phyloP scores from a whole-genome alignment of 768 basidiomycete species.

The Flagelloscypha sp. region DNA sequence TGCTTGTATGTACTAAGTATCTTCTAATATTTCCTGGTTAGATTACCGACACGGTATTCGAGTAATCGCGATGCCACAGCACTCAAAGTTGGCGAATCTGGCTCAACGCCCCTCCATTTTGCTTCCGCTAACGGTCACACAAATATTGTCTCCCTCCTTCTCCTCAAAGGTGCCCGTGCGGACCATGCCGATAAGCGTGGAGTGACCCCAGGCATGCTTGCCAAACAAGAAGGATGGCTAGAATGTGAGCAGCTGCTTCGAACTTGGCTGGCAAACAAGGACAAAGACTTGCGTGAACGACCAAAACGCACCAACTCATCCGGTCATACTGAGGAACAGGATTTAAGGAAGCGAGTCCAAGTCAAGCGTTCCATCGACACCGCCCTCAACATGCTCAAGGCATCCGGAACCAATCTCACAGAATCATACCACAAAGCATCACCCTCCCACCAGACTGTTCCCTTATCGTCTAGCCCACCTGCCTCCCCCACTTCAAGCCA shows the following conservation, averaged over 20 bases:
- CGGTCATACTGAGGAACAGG: conserved; percentile 24
- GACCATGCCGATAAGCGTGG: conserved; percentile 86
- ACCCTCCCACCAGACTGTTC: conserved; percentile 1
- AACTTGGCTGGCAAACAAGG: conserved; percentile 58
- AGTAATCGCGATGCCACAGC: conserved; percentile 55
- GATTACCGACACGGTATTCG: conserved; percentile 68
- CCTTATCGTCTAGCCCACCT: conserved; percentile 28
- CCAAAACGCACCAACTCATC: conserved; percentile 7
- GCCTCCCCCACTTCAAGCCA: conserved; percentile 23
- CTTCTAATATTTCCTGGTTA: conserved; percentile 19
- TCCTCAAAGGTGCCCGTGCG: conserved; percentile 78
- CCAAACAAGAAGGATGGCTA: conserved; percentile 70
- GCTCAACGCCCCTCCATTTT: conserved; percentile 93
- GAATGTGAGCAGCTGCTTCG: conserved; percentile 68
- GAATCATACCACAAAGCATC: conserved; percentile 15
- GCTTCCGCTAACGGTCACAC: conserved; percentile 93
- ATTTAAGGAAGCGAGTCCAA: conserved; percentile 50
- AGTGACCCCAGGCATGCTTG: conserved; percentile 77
- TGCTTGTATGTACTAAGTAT: conserved; percentile 4
- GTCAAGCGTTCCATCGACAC: conserved; percentile 78
- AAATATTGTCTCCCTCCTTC: conserved; percentile 65
- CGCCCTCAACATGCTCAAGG: conserved; percentile 43
- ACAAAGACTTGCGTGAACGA: conserved; percentile 51
- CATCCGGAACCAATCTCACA: conserved; percentile 24
- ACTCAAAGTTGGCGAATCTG: conserved; percentile 75